A percentile compares a stretch with the other conserved stretches of the same genome.
phyloP scores from a whole-genome alignment of 164 flowering plant species.

The Tetracentron sinense region DNA sequence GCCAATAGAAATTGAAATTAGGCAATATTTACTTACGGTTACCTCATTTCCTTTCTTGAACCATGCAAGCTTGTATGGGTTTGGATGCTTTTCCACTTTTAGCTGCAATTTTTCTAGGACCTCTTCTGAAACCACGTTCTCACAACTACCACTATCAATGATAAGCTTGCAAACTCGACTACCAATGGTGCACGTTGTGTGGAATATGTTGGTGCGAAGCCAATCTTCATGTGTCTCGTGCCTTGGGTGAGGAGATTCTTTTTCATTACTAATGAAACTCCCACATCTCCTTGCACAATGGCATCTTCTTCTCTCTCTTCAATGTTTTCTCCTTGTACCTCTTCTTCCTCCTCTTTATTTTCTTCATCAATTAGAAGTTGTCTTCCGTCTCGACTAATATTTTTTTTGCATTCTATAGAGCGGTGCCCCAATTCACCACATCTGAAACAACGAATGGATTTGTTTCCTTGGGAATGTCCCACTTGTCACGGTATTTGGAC shows the following conservation, averaged over 20 bases:
- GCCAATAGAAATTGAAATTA: slow-evolving; percentile 8
- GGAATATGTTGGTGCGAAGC: neutral
- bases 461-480: neutral
- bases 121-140: neutral
- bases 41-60: slow-evolving; percentile 6
- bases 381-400: no score
- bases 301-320: neutral
- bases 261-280: neutral
- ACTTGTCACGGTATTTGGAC: neutral
- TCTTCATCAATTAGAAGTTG: neutral
- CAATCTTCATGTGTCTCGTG: neutral
- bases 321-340: no score
- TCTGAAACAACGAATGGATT: neutral
- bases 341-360: neutral
- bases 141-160: slow-evolving; percentile 1
- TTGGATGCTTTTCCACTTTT: slow-evolving; percentile 1
- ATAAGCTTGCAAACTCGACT: no score
- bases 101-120: neutral
- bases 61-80: slow-evolving; percentile 4
- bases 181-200: neutral
- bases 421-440: neutral
- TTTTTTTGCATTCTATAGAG: neutral
- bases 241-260: neutral
- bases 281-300: neutral
- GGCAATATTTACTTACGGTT: neutral